Base-by-base conservation (phyloP, 208 protist genomes). In the Leptomonas pyrrhocoris region DNA sequence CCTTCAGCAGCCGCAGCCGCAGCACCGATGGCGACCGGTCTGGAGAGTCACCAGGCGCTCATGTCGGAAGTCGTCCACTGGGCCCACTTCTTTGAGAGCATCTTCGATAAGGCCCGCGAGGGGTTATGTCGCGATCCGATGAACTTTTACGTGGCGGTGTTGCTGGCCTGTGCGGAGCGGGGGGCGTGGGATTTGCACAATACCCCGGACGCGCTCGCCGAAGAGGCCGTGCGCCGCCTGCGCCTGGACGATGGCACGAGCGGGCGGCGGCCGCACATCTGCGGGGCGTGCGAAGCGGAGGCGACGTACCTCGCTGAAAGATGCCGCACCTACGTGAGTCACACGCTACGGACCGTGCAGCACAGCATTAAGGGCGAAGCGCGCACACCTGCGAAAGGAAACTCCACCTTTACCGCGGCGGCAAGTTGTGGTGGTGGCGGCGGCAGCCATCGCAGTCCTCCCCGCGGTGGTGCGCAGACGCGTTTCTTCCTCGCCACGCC, bases 401-500 rank as follows among this genome's bases (percentile, higher is more conserved):
- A n/a, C n/a, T n/a, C n/a, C n/a, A n/a, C n/a, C n/a, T n/a, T n/a
- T n/a, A n/a, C n/a, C n/a, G n/a, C n/a, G n/a, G n/a, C n/a, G n/a
- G n/a, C n/a, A n/a, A n/a, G n/a, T n/a, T n/a, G n/a, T n/a, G n/a
- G n/a, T n/a, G n/a, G n/a, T n/a, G n/a, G n/a, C n/a, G n/a, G n/a
- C n/a, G n/a, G n/a, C n/a, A n/a, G n/a, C n/a, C n/a, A n/a, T n/a
- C n/a, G n/a, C n/a, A n/a, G n/a, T n/a, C n/a, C n/a, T n/a, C n/a
- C n/a, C n/a, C n/a, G 7, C 49, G 21, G 21, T 40, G 53, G 40
- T 27, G 28, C 55, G 13, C 54, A 31, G 34, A 61, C 70, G 16
- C 77, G 81, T 21, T 72, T 83, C 55, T 86, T 83, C 46, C 70
- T 86, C 8, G 64, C 74, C 38, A 86, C 81, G 9, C 68, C 81